These are phyloP conservation scores for Jasminum sambac DNA, from an alignment of 257 asterid genomes.

Conservation along the genomic window DNA sequence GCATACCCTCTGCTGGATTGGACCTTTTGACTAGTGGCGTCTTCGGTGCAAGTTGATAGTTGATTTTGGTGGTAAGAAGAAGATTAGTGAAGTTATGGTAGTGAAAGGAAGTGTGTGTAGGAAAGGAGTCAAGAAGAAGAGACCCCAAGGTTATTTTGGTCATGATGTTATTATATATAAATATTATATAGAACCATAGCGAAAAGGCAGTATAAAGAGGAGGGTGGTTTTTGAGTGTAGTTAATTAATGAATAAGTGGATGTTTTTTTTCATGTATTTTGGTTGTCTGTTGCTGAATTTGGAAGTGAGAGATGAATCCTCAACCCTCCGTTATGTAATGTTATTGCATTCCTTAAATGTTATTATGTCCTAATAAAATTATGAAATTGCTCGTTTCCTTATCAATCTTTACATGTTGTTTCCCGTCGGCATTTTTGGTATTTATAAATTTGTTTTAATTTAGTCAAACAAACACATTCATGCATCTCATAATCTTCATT, in stretches of 20 bases:
- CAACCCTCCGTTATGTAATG: slow-evolving; percentile 21
- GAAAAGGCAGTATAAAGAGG: slow-evolving; percentile 16
- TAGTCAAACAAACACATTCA: no score
- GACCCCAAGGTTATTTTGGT: slow-evolving; percentile 6
- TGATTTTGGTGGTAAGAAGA: not conserved
- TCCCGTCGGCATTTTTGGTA: not conserved
- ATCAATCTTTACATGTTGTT: slow-evolving; percentile 12
- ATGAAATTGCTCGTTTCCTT: slow-evolving; percentile 21
- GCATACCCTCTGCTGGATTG: slow-evolving; percentile 36
- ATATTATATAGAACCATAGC: slow-evolving; percentile 14
- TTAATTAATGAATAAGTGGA: slow-evolving; percentile 27
- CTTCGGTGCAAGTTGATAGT: not conserved
- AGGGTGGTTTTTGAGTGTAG: slow-evolving; percentile 15
- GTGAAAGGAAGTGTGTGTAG: slow-evolving; percentile 32
- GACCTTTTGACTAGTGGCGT: slow-evolving; percentile 25
- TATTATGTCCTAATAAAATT: slow-evolving; percentile 27
- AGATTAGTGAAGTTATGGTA: not conserved
- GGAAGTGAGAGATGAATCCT: slow-evolving; percentile 20
- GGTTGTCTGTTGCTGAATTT: slow-evolving; percentile 10
- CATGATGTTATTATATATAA: not conserved
- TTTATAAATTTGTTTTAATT: no score
- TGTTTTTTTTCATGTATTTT: slow-evolving; percentile 11
- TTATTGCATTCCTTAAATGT: slow-evolving; percentile 29
- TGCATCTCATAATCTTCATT: no score
- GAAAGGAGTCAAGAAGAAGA: slow-evolving; percentile 19